Percentiles rank a stretch among this genome's conserved stretches.
phyloP scores from a whole-genome alignment of 2,329 filamentous ascomycete genomes.

The Aspergillus thermomutatus region DNA sequence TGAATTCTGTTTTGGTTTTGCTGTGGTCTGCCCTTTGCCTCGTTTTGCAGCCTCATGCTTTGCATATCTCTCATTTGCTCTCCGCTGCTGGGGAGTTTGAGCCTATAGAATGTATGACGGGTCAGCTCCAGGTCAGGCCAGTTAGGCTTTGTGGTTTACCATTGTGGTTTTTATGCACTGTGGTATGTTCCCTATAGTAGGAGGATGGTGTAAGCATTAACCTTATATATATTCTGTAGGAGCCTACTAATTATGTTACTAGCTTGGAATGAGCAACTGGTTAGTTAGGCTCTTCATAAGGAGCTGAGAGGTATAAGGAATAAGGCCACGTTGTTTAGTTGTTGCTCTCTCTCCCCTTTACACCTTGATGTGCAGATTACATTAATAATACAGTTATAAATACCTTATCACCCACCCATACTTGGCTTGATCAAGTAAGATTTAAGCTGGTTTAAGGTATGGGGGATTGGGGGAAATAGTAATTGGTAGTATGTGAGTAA shows the following conservation, averaged over 20 bases:
- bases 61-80: slow-evolving; percentile 61
- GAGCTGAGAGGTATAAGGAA: slow-evolving; percentile 4
- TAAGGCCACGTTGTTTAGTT: slow-evolving; percentile 12
- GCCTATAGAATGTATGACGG: slow-evolving; percentile 38
- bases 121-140: background rate
- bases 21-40: slow-evolving; percentile 48
- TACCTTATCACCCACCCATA: no score
- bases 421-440: no score
- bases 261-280: background rate
- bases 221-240: background rate
- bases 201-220: background rate
- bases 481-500: no score
- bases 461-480: no score
- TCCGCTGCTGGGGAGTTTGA: slow-evolving; percentile 64
- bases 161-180: background rate
- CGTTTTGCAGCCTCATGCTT: slow-evolving; percentile 58
- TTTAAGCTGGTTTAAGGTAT: no score
- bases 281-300: background rate
- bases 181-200: background rate
- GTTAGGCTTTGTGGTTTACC: background rate
- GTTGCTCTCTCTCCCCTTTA: background rate
- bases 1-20: slow-evolving; percentile 47
- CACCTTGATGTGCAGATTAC: background rate
- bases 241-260: background rate
- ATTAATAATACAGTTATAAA: background rate